phyloP scores from a whole-genome alignment of 768 basidiomycete species.

The Lactarius pseudohatsudake region DNA sequence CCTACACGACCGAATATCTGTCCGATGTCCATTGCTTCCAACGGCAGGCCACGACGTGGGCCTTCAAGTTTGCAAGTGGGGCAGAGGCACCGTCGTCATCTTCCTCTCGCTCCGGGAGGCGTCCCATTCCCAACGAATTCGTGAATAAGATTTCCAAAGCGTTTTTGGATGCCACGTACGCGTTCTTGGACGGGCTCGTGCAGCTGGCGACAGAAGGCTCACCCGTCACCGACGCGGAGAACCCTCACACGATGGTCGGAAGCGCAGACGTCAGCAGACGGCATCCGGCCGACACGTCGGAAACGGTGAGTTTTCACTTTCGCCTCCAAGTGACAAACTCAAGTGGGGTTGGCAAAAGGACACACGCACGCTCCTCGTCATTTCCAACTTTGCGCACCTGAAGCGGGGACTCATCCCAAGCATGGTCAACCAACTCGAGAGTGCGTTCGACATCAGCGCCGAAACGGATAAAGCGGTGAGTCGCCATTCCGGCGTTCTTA shows the following conservation, averaged over 20 bases:
- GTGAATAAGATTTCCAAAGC: slow-evolving; percentile 74
- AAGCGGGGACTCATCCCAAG: slow-evolving; percentile 67
- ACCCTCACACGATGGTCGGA: slow-evolving; percentile 37
- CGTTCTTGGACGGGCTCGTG: slow-evolving; percentile 83
- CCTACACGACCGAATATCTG: slow-evolving; percentile 72
- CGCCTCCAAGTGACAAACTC: slow-evolving; percentile 5
- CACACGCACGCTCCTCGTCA: slow-evolving; percentile 79
- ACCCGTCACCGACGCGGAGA: slow-evolving; percentile 42
- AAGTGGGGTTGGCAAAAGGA: slow-evolving; percentile 51
- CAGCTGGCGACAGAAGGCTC: slow-evolving; percentile 74
- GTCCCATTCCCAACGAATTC: slow-evolving; percentile 61
- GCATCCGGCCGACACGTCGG: slow-evolving; percentile 59
- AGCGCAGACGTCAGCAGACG: slow-evolving; percentile 37
- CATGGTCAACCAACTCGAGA: slow-evolving; percentile 80
- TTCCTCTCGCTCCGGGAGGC: slow-evolving; percentile 52
- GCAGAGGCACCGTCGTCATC: slow-evolving; percentile 53
- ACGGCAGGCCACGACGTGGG: slow-evolving; percentile 67
- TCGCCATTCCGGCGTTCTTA: no score
- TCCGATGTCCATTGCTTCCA: slow-evolving; percentile 81
- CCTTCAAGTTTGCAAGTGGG: slow-evolving; percentile 81
- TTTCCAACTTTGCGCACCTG: slow-evolving; percentile 85
- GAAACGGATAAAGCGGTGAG: slow-evolving; percentile 68
- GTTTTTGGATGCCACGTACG: slow-evolving; percentile 83
- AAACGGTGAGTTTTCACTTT: slow-evolving; percentile 48
- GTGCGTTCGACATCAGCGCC: slow-evolving; percentile 68